These are phyloP conservation scores for Jamesozyma jinghongensis DNA, from an alignment of 805 yeast genomes.

Conservation along the genomic window DNA sequence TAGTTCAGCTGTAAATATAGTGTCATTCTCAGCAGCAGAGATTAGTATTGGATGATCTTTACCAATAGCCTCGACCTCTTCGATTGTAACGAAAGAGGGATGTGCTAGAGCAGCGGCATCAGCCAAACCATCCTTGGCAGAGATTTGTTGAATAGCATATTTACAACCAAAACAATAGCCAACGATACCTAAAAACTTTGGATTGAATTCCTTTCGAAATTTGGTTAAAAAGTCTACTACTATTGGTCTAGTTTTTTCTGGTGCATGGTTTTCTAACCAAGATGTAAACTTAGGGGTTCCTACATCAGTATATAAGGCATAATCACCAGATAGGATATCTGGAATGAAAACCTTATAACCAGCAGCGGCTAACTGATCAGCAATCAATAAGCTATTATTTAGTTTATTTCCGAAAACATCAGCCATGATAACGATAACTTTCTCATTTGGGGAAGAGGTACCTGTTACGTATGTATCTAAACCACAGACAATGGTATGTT, in stretches of 20 bases:
- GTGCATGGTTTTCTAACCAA: conserved; percentile 52
- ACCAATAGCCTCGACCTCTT: conserved; percentile 50
- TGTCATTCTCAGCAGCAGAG: conserved; percentile 67
- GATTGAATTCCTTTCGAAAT: conserved; percentile 38
- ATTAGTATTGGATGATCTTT: conserved; percentile 52
- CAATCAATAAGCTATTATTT: conserved; percentile 51
- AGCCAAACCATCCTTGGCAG: conserved; percentile 31
- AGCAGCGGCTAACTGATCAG: conserved; percentile 51
- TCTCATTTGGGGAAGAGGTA: conserved; percentile 30
- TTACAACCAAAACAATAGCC: conserved; percentile 89
- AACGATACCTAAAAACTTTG: conserved; percentile 44
- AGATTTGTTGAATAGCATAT: conserved; percentile 44
- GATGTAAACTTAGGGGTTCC: conserved; percentile 16
- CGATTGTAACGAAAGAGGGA: conserved; percentile 64
- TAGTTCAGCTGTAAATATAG: conserved; percentile 50
- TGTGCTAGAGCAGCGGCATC: conserved; percentile 72
- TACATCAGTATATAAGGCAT: conserved; percentile 25
- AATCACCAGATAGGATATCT: conserved; percentile 54
- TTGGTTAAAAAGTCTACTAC: conserved; percentile 39
- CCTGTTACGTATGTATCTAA: conserved; percentile 43
- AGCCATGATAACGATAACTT: conserved; percentile 52
- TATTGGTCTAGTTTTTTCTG: conserved; percentile 39
- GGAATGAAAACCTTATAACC: conserved; percentile 67
- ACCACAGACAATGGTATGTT: conserved; percentile 34
- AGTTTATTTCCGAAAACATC: conserved; percentile 60